Evolutionary conservation across 2,329 filamentous ascomycete species (phyloP).

Genomic region (Neoscytalidium dimidiatum): DNA sequence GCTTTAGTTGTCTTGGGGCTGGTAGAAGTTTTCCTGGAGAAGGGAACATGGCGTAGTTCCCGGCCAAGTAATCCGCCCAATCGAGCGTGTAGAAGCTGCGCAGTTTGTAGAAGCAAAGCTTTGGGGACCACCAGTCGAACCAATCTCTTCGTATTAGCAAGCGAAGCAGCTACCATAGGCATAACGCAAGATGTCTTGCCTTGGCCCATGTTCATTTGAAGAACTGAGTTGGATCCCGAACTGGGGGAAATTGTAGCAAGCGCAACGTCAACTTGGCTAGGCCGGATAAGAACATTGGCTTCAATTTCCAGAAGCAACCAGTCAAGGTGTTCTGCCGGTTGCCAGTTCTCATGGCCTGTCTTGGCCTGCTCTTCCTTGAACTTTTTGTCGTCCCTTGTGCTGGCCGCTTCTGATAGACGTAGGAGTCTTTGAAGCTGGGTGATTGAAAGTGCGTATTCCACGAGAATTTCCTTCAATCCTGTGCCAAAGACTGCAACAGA

Average conservation of each 20-base stretch:
- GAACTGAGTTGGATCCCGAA: slow-evolving; percentile 57
- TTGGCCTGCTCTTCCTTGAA: slow-evolving; percentile 49
- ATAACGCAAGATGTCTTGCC: slow-evolving; percentile 69
- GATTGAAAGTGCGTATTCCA: slow-evolving; percentile 47
- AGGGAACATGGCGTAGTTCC: slow-evolving; percentile 58
- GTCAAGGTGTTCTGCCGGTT: slow-evolving; percentile 56
- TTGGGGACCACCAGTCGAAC: slow-evolving; percentile 60
- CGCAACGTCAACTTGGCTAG: slow-evolving; percentile 64
- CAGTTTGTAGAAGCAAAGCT: slow-evolving; percentile 59
- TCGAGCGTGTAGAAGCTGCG: slow-evolving; percentile 56
- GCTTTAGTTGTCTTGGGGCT: slow-evolving; percentile 28
- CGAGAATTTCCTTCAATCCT: slow-evolving; percentile 43
- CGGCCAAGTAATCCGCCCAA: slow-evolving; percentile 58
- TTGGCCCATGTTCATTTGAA: slow-evolving; percentile 70
- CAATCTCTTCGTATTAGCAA: slow-evolving; percentile 46
- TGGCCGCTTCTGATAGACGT: slow-evolving; percentile 42
- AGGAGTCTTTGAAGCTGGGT: slow-evolving; percentile 49
- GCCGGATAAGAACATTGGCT: slow-evolving; percentile 61
- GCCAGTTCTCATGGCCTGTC: slow-evolving; percentile 59
- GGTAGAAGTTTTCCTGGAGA: slow-evolving; percentile 54
- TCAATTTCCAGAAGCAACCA: slow-evolving; percentile 71
- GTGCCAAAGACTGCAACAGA: slow-evolving; percentile 32
- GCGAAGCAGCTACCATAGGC: slow-evolving; percentile 58
- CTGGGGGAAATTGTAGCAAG: slow-evolving; percentile 58
- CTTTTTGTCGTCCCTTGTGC: slow-evolving; percentile 27